Percentiles rank a stretch among this genome's conserved stretches.
Conservation (phyloP, 805 yeast genomes). For the Cyberlindnera maritima region DNA sequence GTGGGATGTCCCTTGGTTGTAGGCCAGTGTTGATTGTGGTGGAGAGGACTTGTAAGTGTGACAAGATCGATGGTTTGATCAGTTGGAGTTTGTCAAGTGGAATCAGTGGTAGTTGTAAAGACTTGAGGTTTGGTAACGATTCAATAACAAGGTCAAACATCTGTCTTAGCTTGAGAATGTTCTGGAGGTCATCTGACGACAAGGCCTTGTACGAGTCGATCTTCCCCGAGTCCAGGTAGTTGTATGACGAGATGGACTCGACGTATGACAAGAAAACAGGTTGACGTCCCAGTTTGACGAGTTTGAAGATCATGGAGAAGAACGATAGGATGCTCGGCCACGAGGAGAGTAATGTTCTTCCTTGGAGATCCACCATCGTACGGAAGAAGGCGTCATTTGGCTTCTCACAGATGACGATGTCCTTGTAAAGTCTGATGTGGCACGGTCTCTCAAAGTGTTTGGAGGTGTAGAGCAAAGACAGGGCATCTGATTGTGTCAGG, state of each 20-base stretch:
- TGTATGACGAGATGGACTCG: slow-evolving; percentile 22
- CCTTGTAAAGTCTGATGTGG: slow-evolving; percentile 21
- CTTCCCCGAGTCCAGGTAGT: slow-evolving; percentile 23
- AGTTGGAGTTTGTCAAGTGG: slow-evolving; percentile 18
- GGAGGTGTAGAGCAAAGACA: slow-evolving; percentile 13
- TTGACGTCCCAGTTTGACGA: background rate
- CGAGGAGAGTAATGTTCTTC: slow-evolving; percentile 4
- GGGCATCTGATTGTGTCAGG: slow-evolving; percentile 20
- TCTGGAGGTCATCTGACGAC: slow-evolving; percentile 12
- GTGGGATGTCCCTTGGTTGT: background rate
- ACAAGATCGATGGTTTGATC: background rate
- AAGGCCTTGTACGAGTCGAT: slow-evolving; percentile 19
- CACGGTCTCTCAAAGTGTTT: slow-evolving; percentile 17
- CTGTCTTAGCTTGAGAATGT: slow-evolving; percentile 21
- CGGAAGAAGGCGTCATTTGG: slow-evolving; percentile 21
- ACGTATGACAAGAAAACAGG: slow-evolving; percentile 13
- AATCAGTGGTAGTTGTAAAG: slow-evolving; percentile 16
- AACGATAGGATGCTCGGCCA: slow-evolving; percentile 18
- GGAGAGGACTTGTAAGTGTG: background rate
- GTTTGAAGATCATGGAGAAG: slow-evolving; percentile 16
- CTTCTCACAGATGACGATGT: slow-evolving; percentile 26
- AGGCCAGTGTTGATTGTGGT: background rate
- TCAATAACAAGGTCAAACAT: slow-evolving; percentile 22
- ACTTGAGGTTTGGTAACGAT: slow-evolving; percentile 13
- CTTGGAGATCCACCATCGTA: background rate